Percentiles rank a stretch among this genome's conserved stretches.
Evolutionary conservation across 805 yeast species (phyloP).

Genomic region (Hanseniaspora nectarophila): DNA sequence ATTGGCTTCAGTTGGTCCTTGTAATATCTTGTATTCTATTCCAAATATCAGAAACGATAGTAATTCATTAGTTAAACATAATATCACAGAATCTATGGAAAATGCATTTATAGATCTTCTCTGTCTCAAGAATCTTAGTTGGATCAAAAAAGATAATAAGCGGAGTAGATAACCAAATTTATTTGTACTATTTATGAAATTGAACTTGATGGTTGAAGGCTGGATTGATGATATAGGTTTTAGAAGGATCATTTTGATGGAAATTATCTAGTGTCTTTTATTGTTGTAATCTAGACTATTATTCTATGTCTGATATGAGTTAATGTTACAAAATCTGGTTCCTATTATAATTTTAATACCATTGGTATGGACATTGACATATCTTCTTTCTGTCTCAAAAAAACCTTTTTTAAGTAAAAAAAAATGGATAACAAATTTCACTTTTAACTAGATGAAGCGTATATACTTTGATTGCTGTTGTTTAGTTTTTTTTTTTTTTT

Average conservation of each 20-base stretch:
- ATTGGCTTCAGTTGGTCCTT: constrained; percentile 22
- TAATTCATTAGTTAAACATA: constrained; percentile 17
- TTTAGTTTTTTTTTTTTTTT: no score
- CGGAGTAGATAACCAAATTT: background rate
- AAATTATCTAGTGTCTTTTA: no score
- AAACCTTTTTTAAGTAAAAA: no score
- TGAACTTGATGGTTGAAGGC: background rate
- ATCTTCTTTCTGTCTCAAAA: no score
- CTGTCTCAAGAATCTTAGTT: constrained; percentile 22
- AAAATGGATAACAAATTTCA: no score
- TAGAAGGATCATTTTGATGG: background rate
- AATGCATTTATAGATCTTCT: constrained; percentile 31
- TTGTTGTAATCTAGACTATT: no score
- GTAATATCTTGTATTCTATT: constrained; percentile 22
- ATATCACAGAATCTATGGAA: constrained; percentile 28
- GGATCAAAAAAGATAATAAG: constrained; percentile 15
- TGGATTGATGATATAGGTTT: background rate
- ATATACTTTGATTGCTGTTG: no score
- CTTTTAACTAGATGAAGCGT: no score
- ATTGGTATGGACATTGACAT: no score
- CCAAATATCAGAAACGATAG: constrained; percentile 20
- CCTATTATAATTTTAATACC: no score
- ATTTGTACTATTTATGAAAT: background rate
- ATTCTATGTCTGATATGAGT: no score
- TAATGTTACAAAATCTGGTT: no score